Base-by-base conservation (phyloP, 139 green algal species). In the Zygnema circumcarinatum region DNA sequence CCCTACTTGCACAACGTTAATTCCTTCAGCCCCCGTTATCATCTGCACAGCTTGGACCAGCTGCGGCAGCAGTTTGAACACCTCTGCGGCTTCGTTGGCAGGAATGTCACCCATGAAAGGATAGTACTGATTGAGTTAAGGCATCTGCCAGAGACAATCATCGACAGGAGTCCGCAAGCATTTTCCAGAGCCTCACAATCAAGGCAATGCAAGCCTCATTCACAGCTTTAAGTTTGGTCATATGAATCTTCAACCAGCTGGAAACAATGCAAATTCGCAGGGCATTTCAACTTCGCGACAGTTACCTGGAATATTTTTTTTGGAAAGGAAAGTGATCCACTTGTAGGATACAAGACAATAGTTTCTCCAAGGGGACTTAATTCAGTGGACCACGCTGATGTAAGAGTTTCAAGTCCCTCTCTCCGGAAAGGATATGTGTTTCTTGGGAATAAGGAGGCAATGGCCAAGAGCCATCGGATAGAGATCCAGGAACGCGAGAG, bases 381-480 rank as follows among this genome's bases (percentile, higher is more conserved):
- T n/a, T n/a, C n/a, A n/a, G n/a, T n/a, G n/a, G n/a, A n/a, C n/a
- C n/a, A n/a, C n/a, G n/a, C n/a, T n/a, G n/a, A n/a, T n/a, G n/a
- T n/a, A n/a, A n/a, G n/a, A n/a, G n/a, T n/a, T n/a, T n/a, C n/a
- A n/a, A n/a, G n/a, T n/a, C n/a, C n/a, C n/a, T n/a, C n/a, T n/a
- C n/a, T n/a, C n/a, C n/a, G 40, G 78, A 76, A 22, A 1, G 76
- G 76, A 83, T 83, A 83, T 83, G 62, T 90, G 85, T 39, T 87
- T 69, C 79, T 92, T 92, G 38, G 89, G 89, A 68, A 92, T 88
- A 56, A 92, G 75, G 29, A 92, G 89, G 29, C 67, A 39, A 72
- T 92, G 89, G 38, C 89, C 89, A 32, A 32, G 25, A n/a, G 89
- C 72, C 82, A 92, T 87, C 68, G 89, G 89, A 74, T 91, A 92